Evolutionary conservation across 306 rosid genomes (phyloP), one percentile per base, ranked within the genome.

Genomic region (Adenanthera pavonina): DNA sequence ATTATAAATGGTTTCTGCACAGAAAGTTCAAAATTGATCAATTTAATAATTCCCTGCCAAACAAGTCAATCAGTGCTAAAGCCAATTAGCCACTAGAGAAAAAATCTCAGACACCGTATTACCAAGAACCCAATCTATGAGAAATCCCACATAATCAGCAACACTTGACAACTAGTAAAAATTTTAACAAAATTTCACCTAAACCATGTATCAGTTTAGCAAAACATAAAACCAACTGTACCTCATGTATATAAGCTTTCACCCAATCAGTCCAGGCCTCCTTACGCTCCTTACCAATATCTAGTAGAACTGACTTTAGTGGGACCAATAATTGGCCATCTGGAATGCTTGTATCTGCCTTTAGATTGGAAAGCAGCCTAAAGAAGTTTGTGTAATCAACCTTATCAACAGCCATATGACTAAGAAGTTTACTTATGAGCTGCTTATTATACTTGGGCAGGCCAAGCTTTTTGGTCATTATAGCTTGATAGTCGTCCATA

Each of bases 331-430:
- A 84, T 83, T 91, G 95, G 53, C 86, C 94, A 78, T 92, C 98
- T 6, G 94, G 94, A 72, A 87, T 89, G 80, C 88, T 93, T 62
- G 89, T 85, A 84, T 93, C 94, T 72, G 97, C 97, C 86, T 92
- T 93, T 80, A 96, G 79, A 83, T 91, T 96, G 78, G 99, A 91
- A 54, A 93, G 93, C 12, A 77, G 78, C 41, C 98, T 90, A 69
- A 96, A 96, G 89, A 96, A 93, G 83, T 94, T 93, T 69, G 99
- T 96, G 85, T 96, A 92, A 89, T 96, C 99, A 54, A 96, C 98
- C 86, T 96, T 96, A 87, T 93, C 99, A 77, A 96, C 91, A 56
- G 99, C 97, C 99, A 96, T 89, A 82, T 96, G 92, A 77, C 83
- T 92, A 34, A 96, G 97, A 77, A 96, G 99, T 85, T 90, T 93